Conservation (phyloP, 2,329 filamentous ascomycete species). For the Xylariomycetidae sp. region DNA sequence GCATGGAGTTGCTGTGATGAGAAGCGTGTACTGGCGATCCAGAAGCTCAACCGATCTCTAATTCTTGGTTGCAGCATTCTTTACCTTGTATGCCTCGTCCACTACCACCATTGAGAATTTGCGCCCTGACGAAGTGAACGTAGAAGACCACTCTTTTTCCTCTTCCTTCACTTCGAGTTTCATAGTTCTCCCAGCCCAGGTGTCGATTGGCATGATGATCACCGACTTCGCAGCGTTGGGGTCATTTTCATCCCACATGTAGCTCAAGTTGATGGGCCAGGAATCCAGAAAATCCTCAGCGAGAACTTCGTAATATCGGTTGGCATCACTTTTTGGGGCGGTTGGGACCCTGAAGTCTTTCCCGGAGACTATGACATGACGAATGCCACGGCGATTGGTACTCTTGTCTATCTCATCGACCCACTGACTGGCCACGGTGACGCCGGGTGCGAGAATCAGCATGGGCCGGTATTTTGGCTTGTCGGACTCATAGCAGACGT, state of each 20-base stretch:
- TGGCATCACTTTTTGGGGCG: neutral
- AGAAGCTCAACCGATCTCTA: conserved; percentile 21
- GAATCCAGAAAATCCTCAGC: conserved; percentile 4
- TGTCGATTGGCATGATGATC: conserved; percentile 21
- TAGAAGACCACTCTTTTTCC: conserved; percentile 9
- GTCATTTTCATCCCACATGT: conserved; percentile 20
- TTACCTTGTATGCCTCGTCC: conserved; percentile 25
- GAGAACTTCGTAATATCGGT: no score
- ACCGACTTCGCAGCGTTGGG: conserved; percentile 13
- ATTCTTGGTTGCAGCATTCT: conserved; percentile 15
- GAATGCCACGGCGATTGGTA: conserved; percentile 5
- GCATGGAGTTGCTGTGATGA: conserved; percentile 25
- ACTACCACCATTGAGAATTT: conserved; percentile 24
- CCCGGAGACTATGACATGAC: conserved; percentile 12
- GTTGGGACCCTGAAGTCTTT: conserved; percentile 4
- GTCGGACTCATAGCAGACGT: conserved; percentile 6
- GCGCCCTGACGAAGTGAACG: conserved; percentile 12
- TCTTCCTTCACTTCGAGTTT: neutral
- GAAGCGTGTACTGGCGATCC: conserved; percentile 21
- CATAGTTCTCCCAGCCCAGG: conserved; percentile 18
- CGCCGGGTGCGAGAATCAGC: conserved; percentile 19
- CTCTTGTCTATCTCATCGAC: conserved; percentile 16
- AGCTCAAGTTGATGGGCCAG: conserved; percentile 13
- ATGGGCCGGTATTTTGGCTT: conserved; percentile 15
- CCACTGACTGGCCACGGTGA: conserved; percentile 22